phyloP scores from a whole-genome alignment of 257 asterid genomes.

The Nicotiana benthamiana region DNA sequence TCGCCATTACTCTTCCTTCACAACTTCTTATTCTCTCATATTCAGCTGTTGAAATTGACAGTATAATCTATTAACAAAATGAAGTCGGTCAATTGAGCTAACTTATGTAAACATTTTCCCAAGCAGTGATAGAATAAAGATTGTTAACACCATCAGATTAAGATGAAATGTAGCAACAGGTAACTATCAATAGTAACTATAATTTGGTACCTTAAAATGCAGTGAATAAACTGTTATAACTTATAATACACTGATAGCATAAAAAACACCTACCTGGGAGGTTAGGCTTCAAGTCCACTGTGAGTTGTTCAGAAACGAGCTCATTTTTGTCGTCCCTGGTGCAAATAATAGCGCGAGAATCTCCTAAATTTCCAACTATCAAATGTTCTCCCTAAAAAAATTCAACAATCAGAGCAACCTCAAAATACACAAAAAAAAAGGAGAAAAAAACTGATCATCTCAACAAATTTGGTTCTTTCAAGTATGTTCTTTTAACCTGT shows the following conservation, averaged over 20 bases:
- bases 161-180: background rate
- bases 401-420: background rate
- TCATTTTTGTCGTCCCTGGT: conserved; percentile 44
- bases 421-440: background rate
- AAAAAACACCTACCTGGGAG: conserved; percentile 41
- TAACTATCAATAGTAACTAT: background rate
- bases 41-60: conserved; percentile 38
- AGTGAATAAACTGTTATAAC: background rate
- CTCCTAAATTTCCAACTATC: conserved; percentile 70
- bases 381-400: conserved; percentile 60
- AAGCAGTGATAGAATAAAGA: background rate
- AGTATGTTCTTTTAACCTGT: conserved; percentile 36
- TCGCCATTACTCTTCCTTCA: conserved; percentile 72
- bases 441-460: background rate
- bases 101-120: background rate
- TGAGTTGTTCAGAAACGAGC: conserved; percentile 57
- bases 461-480: background rate
- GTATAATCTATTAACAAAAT: background rate
- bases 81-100: background rate
- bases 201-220: background rate
- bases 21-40: conserved; percentile 40
- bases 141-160: background rate
- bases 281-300: conserved; percentile 83
- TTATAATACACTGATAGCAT: background rate
- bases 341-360: conserved; percentile 77